A percentile compares a stretch with the other conserved stretches of the same genome.
These are phyloP conservation scores for Alternaria arborescens DNA, from an alignment of 2,329 filamentous ascomycete genomes.

Conservation along the genomic window DNA sequence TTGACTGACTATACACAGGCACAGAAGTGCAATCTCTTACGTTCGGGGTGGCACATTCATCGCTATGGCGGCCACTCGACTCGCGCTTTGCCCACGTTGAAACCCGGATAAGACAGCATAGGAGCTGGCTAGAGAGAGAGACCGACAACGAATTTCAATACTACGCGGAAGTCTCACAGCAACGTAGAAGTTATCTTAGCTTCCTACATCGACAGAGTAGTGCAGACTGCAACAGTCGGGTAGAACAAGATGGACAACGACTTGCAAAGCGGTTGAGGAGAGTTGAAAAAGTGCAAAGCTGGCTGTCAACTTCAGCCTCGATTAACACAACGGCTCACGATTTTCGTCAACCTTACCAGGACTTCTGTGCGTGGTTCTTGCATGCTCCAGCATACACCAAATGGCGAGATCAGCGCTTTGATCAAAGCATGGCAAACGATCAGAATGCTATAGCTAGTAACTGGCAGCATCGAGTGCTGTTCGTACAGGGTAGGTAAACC, in stretches of 20 bases:
- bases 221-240: slow-evolving; percentile 5
- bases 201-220: slow-evolving; percentile 27
- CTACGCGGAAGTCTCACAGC: slow-evolving; percentile 25
- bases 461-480: slow-evolving; percentile 42
- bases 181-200: slow-evolving; percentile 32
- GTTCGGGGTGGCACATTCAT: slow-evolving; percentile 12
- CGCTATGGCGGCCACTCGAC: slow-evolving; percentile 41
- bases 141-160: slow-evolving; percentile 25
- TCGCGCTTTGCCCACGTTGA: slow-evolving; percentile 40
- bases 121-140: slow-evolving; percentile 38
- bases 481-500: slow-evolving; percentile 38
- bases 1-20: slow-evolving; percentile 35
- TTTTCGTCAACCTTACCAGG: slow-evolving; percentile 19
- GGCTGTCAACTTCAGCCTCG: slow-evolving; percentile 32
- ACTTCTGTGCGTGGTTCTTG: slow-evolving; percentile 41
- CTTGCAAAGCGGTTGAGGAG: slow-evolving; percentile 35
- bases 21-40: slow-evolving; percentile 24
- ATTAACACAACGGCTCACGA: slow-evolving; percentile 19
- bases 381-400: slow-evolving; percentile 28
- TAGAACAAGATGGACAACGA: slow-evolving; percentile 28
- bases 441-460: slow-evolving; percentile 18
- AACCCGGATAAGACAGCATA: slow-evolving; percentile 31
- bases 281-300: slow-evolving; percentile 36
- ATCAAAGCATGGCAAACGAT: slow-evolving; percentile 30
- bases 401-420: slow-evolving; percentile 36